Percentiles rank a stretch among this genome's conserved stretches.
Conservation (phyloP, 352 stramenopile genomes). For the Phytophthora hibernalis region DNA sequence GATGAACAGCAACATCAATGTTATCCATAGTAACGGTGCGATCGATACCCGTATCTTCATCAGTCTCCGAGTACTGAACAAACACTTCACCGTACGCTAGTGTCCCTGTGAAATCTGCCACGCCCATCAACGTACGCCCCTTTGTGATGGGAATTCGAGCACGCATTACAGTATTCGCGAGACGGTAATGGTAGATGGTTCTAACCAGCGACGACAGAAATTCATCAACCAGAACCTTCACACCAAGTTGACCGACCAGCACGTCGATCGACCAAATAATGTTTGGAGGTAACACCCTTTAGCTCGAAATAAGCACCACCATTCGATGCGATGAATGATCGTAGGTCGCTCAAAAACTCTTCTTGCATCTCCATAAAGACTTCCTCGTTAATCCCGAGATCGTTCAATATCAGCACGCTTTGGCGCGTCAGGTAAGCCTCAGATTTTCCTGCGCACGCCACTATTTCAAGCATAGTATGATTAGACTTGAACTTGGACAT, state of each 20-base stretch:
- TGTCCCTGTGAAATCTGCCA: constrained; percentile 80
- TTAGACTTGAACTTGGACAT: constrained; percentile 76
- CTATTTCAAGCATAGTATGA: constrained; percentile 76
- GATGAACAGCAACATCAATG: constrained; percentile 71
- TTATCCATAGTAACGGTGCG: constrained; percentile 41
- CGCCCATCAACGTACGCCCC: constrained; percentile 76
- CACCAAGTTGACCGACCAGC: constrained; percentile 45
- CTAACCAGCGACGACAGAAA: constrained; percentile 61
- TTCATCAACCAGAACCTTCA: constrained; percentile 52
- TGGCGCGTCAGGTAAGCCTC: constrained; percentile 77
- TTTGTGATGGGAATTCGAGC: constrained; percentile 79
- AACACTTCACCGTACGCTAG: constrained; percentile 79
- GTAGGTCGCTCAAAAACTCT: constrained; percentile 64
- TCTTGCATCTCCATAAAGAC: constrained; percentile 79
- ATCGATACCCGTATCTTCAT: constrained; percentile 29
- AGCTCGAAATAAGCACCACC: constrained; percentile 53
- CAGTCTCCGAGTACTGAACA: constrained; percentile 72
- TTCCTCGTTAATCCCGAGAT: constrained; percentile 62
- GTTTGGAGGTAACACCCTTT: constrained; percentile 41
- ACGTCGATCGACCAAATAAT: constrained; percentile 49
- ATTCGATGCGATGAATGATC: constrained; percentile 61
- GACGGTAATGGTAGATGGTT: constrained; percentile 72
- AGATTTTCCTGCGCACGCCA: constrained; percentile 59
- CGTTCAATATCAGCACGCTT: constrained; percentile 77
- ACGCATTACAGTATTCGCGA: constrained; percentile 74